Evolutionary conservation across 441 rosid species (phyloP), one percentile per base, ranked within the genome.

Genomic region (Gossypium trilobum): DNA sequence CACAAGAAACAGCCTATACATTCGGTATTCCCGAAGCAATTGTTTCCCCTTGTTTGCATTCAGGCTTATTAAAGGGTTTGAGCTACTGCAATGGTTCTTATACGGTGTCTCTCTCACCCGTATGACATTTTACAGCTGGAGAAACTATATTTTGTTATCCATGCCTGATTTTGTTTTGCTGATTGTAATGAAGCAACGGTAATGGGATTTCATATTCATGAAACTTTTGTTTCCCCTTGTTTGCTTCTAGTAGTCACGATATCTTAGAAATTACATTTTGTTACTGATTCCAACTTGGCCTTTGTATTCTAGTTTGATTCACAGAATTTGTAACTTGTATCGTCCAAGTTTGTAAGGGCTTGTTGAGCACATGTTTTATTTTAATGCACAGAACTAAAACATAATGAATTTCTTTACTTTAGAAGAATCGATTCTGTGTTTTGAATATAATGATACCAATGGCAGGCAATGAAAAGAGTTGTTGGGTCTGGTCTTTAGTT

Each of bases 11-110:
- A 20, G 50, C 64, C 60, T 52, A 76, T 68, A 65, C 68, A 17
- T 82, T 80, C 62, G 87, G 85, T 70, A 71, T 88, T 46, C 75
- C 83, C 31, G 88, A 86, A 73, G 85, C 91, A 2, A 68, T 73
- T 27, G 36, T 83, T 66, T 74, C 77, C 51, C 89, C 96, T 79
- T 78, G 76, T 75, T 68, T 91, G 81, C 76, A 52, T 50, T 84
- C 85, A 14, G 90, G 93, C 42, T 77, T 81, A 69, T 75, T 95
- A 58, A 95, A 85, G 78, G 84, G 87, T 78, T 84, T 95, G 84
- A 89, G 86, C 82, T 85, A 82, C 81, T 71, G 69, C 62, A 72
- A 75, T 36, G 83, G 87, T 63, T 87, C 91, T 68, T 91, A 88
- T 82, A 79, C 75, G 0, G 95, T 82, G 75, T 84, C 79, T 23